phyloP scores from a whole-genome alignment of 2,329 filamentous ascomycete species.

The Trichophyton verrucosum region DNA sequence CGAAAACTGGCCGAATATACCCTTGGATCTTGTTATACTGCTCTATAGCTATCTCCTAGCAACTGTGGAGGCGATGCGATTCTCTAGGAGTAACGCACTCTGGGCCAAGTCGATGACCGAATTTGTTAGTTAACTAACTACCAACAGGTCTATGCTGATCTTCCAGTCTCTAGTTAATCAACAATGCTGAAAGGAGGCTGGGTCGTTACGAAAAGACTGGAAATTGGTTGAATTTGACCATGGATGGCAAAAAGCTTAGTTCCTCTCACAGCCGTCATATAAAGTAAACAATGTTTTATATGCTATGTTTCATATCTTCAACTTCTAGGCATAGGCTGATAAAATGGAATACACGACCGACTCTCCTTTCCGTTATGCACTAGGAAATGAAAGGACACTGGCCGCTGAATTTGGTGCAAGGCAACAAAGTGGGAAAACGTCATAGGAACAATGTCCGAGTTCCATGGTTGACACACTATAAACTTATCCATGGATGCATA shows the following conservation, averaged over 20 bases:
- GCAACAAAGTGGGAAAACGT: neutral
- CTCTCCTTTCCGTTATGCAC: neutral
- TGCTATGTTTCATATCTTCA: neutral
- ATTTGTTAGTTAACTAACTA: no score
- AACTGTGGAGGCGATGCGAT: no score
- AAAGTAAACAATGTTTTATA: neutral
- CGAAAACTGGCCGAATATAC: no score
- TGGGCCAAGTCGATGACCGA: no score
- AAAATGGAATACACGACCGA: neutral
- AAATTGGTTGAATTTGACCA: neutral
- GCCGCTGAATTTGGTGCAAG: neutral
- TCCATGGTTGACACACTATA: neutral
- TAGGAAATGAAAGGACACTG: neutral
- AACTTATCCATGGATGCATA: neutral
- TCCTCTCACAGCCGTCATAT: neutral
- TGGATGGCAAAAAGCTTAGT: neutral
- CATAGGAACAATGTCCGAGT: neutral
- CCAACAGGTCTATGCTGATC: neutral
- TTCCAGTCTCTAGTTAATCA: neutral
- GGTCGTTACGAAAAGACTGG: no score
- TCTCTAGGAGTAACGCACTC: no score
- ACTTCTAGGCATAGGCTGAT: neutral
- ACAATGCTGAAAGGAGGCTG: no score
- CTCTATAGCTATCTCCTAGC: no score
- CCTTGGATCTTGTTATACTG: no score